Base-by-base conservation (phyloP, 495 filamentous ascomycete genomes). In the Aspergillus cavernicola region DNA sequence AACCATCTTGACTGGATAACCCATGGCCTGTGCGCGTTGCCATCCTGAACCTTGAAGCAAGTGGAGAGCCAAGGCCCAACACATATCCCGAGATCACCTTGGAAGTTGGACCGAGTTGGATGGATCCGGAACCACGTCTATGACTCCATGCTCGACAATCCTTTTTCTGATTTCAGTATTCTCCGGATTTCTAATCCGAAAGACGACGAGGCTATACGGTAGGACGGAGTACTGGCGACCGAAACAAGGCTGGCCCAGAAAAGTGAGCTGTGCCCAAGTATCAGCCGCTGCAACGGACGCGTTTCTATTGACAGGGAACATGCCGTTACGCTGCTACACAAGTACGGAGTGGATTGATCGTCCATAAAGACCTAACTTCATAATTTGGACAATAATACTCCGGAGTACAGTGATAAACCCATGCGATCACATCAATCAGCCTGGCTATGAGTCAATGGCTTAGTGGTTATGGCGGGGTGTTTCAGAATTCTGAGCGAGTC, bases 401-500 rank as follows among this genome's bases (percentile, higher is more conserved):
- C n/a, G n/a, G n/a, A n/a, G n/a, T n/a, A n/a, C n/a, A n/a, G n/a
- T n/a, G n/a, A n/a, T n/a, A 43, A 26, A 28, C 24, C 16, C 13
- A 19, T 12, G 44, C 29, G 29, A 47, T 18, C 18, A 16, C 8
- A 32, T 7, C 31, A 33, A 10, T 33, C 20, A 29, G 8, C 9
- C 20, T 4, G 8, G 12, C n/a, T n/a, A 23, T 28, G 20, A 26
- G 4, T 9, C 33, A 12, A 13, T 45, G 29, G 43, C 31, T 71
- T 62, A 80, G 59, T 81, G 79, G 54, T 81, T 81, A 59, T 80
- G 76, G 39, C 77, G 62, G 0, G 74, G 76, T 9, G 64, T 66
- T 32, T 64, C 65, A 41, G 65, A 65, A 9, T 60, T 63, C 58
- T 80, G 77, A 18, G 79, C 79, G 16, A 81, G 62, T 33, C 74